These are phyloP conservation scores for Rosa chinensis DNA, from an alignment of 306 rosid species.

Conservation along the genomic window DNA sequence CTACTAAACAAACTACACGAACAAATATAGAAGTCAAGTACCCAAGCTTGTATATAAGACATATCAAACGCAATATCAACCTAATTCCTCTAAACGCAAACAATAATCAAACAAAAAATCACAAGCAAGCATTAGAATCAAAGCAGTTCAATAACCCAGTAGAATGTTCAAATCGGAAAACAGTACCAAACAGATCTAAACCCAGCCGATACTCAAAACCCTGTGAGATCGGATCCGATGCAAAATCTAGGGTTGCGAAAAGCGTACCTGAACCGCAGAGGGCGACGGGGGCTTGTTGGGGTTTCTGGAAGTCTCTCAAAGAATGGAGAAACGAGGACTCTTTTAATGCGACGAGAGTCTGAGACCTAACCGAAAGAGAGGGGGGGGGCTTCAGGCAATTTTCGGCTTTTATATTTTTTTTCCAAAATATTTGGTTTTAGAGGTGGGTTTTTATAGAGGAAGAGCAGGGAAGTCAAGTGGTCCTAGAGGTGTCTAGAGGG, in stretches of 20 bases:
- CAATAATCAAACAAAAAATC: not conserved
- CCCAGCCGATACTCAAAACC: not conserved
- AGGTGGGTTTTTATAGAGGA: conserved; percentile 6
- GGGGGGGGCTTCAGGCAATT: conserved; percentile 36
- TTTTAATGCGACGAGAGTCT: not conserved
- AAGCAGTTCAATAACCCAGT: not conserved
- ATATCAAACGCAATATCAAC: not conserved
- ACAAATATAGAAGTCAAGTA: not conserved
- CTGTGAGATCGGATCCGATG: conserved; percentile 23
- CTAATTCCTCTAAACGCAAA: not conserved
- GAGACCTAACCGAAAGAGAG: conserved; percentile 3
- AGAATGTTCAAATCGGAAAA: conserved; percentile 23
- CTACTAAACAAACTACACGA: not conserved
- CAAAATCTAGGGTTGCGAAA: conserved; percentile 2
- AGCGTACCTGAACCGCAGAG: conserved; percentile 33
- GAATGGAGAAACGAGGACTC: not conserved
- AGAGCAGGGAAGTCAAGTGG: conserved; percentile 6
- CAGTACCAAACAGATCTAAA: conserved; percentile 52
- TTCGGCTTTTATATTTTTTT: conserved; percentile 9
- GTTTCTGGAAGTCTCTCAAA: conserved; percentile 47
- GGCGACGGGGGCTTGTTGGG: conserved; percentile 9
- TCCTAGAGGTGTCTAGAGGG: conserved; percentile 46
- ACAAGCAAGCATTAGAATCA: not conserved
- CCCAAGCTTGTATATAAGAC: not conserved
- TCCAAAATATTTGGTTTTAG: not conserved